Evolutionary conservation across 1,284 basidiomycete species (phyloP).

Genomic region (Malassezia globosa): DNA sequence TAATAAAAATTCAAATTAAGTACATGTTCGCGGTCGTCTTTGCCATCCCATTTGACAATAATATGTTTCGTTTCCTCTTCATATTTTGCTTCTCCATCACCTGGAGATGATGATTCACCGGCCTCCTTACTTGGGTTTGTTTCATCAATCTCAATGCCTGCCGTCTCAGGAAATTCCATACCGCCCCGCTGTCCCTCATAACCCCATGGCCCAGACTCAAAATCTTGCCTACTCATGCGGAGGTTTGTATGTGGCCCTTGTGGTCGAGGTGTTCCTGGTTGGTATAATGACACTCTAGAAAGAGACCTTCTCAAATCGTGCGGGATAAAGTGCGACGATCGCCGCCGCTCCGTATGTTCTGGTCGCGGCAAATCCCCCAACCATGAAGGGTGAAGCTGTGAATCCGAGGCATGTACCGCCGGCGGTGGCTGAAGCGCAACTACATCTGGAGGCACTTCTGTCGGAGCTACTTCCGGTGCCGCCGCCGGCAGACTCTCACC

Average conservation of each 20-base stretch:
- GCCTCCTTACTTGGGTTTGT: background rate
- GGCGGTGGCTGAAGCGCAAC: background rate
- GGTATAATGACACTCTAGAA: background rate
- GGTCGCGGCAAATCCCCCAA: background rate
- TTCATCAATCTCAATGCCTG: slow-evolving; percentile 1
- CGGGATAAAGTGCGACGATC: no score
- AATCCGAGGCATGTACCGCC: background rate
- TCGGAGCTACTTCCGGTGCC: background rate
- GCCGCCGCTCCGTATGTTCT: background rate
- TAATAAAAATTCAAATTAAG: slow-evolving; percentile 56
- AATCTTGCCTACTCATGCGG: background rate
- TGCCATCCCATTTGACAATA: slow-evolving; percentile 42
- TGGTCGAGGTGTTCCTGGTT: background rate
- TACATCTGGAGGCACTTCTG: background rate
- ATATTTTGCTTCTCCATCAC: background rate
- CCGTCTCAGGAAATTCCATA: background rate
- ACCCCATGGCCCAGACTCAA: slow-evolving; percentile 1
- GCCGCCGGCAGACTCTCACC: no score
- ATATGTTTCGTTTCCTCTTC: slow-evolving; percentile 21
- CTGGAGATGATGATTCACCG: no score
- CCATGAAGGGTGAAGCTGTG: background rate
- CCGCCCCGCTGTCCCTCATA: slow-evolving; percentile 5
- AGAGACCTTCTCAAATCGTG: no score
- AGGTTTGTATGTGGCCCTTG: background rate
- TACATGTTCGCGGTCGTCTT: slow-evolving; percentile 51